Evolutionary conservation across 805 yeast genomes (phyloP).

Genomic region (Spathaspora hagerdaliae): DNA sequence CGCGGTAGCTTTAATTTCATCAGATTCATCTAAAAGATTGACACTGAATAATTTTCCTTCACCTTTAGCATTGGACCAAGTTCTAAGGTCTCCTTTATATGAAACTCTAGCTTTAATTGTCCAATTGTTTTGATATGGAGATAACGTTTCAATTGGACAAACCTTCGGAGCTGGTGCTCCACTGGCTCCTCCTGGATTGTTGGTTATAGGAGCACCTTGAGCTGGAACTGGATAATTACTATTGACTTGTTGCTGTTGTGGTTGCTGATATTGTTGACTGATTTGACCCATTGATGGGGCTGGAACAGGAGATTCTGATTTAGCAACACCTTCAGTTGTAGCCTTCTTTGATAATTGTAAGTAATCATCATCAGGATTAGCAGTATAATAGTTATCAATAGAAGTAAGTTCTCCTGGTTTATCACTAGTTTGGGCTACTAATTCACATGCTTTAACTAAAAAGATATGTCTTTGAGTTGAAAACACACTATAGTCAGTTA

Average conservation of each 20-base stretch:
- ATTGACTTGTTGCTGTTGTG: constrained; percentile 4
- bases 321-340: not conserved
- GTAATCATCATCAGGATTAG: constrained; percentile 54
- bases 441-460: constrained; percentile 44
- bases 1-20: constrained; percentile 94
- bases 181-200: constrained; percentile 6
- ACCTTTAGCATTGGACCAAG: constrained; percentile 83
- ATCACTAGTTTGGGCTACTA: constrained; percentile 35
- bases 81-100: constrained; percentile 79
- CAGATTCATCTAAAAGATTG: constrained; percentile 87
- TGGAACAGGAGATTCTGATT: constrained; percentile 6
- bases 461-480: constrained; percentile 47
- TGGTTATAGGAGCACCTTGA: constrained; percentile 2
- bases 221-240: constrained; percentile 2
- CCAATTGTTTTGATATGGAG: constrained; percentile 91
- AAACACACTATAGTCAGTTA: constrained; percentile 41
- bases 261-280: constrained; percentile 4
- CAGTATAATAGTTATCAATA: constrained; percentile 51
- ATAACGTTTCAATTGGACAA: constrained; percentile 77
- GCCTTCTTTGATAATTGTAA: constrained; percentile 12
- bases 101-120: constrained; percentile 90
- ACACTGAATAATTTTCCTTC: constrained; percentile 88
- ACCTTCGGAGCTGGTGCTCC: constrained; percentile 21
- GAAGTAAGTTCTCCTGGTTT: constrained; percentile 22
- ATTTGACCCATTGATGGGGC: constrained; percentile 5